Evolutionary conservation across 805 yeast species (phyloP), one percentile per base, ranked within the genome.

Genomic region (Hanseniaspora taiwanica): DNA sequence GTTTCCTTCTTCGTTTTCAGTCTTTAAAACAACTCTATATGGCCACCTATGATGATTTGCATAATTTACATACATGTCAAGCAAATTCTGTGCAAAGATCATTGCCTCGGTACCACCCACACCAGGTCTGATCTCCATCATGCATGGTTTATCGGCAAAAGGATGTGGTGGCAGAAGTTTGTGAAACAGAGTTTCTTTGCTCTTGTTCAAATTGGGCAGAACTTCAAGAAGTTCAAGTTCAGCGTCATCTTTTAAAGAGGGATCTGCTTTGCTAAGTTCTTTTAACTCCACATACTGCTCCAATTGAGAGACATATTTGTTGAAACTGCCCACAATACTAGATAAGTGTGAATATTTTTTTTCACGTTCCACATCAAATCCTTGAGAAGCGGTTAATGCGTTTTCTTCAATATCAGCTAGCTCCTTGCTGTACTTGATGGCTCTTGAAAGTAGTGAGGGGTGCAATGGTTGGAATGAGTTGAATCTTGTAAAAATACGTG

Each of bases 51-150:
- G 71, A 33, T 60, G 49, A 42, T 71, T 70, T 27, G 89, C 82
- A 54, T 74, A 86, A 42, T 72, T 76, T 21, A 69, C 61, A 58
- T 91, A 91, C 97, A 91, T 85, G 43, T 71, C 69, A 44, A 85
- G 59, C 42, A 91, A 61, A 53, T 91, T 91, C 31, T 71, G 72
- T 0, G 97, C 74, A 58, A 91, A 91, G 12, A 91, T 71, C 55
- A 78, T 77, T 0, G 98, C 96, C 54, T 91, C 98, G 5, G 78
- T 73, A 2, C 98, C 98, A 13, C 98, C 98, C 2, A 89, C 85
- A 6, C 98, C 98, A 0, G 97, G 96, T 42, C 96, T 68, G 12
- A 91, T 60, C 56, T 91, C 98, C 16, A 91, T 47, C 2, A 91
- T 64, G 36, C 94, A 79, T 0, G 91, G 76, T 45, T 73, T 75